phyloP scores from a whole-genome alignment of 169 alveolate genomes.

The Sarcocystis neurona region DNA sequence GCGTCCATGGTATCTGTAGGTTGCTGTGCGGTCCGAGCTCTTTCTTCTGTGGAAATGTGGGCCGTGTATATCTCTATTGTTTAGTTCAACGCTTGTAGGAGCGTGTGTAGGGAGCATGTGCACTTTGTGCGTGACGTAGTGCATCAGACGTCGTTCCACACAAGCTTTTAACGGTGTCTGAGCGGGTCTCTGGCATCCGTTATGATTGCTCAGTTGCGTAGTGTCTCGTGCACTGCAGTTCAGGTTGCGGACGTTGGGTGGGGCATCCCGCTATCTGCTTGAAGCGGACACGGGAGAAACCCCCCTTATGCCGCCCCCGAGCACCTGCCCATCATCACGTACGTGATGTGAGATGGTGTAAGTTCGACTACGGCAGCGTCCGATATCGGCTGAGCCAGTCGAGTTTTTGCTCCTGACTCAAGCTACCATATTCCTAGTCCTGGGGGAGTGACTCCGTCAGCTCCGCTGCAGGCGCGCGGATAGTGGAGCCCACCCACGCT shows the following conservation, averaged over 20 bases:
- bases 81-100: too few species aligned
- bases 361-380: conserved; percentile 4
- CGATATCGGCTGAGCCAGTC: background rate
- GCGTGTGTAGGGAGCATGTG: too few species aligned
- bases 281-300: background rate
- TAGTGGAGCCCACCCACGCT: background rate
- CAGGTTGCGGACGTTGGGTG: background rate
- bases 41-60: too few species aligned
- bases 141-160: too few species aligned
- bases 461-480: too few species aligned
- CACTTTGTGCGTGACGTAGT: too few species aligned
- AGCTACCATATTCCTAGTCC: conserved; percentile 22
- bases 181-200: too few species aligned
- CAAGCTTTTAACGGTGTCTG: too few species aligned
- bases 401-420: conserved; percentile 15
- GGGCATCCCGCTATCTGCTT: background rate
- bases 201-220: background rate
- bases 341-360: background rate
- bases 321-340: background rate
- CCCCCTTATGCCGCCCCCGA: background rate
- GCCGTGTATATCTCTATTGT: too few species aligned
- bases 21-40: too few species aligned
- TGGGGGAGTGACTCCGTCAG: background rate
- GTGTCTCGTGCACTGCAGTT: background rate
- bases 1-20: background rate